A percentile compares a stretch with the other conserved stretches of the same genome.
Evolutionary conservation across 768 basidiomycete species (phyloP).

Genomic region (Suillus decipiens): DNA sequence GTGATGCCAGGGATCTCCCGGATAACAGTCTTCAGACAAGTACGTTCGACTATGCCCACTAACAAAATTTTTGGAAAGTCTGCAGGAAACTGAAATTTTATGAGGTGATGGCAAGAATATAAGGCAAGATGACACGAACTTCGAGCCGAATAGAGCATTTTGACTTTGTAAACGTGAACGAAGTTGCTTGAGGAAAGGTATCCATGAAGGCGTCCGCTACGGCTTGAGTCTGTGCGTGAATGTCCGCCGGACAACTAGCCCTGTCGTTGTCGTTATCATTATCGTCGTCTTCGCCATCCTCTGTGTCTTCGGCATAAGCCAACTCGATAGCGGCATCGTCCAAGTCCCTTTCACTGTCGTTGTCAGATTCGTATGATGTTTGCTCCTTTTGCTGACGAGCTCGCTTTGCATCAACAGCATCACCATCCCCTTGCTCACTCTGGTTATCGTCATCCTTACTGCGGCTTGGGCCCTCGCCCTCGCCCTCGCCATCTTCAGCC

Average conservation of each 20-base stretch:
- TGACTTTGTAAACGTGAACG: slow-evolving; percentile 68
- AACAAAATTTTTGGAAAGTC: slow-evolving; percentile 92
- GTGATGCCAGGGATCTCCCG: slow-evolving; percentile 89
- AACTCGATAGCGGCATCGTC: slow-evolving; percentile 65
- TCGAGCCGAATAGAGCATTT: slow-evolving; percentile 81
- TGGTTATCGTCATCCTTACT: slow-evolving; percentile 59
- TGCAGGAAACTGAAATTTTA: slow-evolving; percentile 67
- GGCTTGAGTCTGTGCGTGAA: slow-evolving; percentile 43
- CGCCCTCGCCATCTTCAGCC: slow-evolving; percentile 53
- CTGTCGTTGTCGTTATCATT: slow-evolving; percentile 16
- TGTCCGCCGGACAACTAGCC: slow-evolving; percentile 24
- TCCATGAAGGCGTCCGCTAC: slow-evolving; percentile 56
- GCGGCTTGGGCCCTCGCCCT: slow-evolving; percentile 45
- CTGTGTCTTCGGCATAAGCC: slow-evolving; percentile 52
- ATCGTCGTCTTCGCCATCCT: slow-evolving; percentile 38
- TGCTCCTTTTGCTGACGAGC: slow-evolving; percentile 71
- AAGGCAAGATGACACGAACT: slow-evolving; percentile 42
- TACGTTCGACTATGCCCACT: slow-evolving; percentile 89
- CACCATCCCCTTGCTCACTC: slow-evolving; percentile 81
- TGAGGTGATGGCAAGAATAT: slow-evolving; percentile 3
- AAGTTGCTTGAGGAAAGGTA: slow-evolving; percentile 63
- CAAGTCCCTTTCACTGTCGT: slow-evolving; percentile 47
- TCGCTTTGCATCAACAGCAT: slow-evolving; percentile 78
- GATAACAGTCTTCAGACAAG: slow-evolving; percentile 81
- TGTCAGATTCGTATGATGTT: slow-evolving; percentile 68